These are phyloP conservation scores for Aspergillus sojae DNA, from an alignment of 2,329 filamentous ascomycete genomes.

Conservation along the genomic window DNA sequence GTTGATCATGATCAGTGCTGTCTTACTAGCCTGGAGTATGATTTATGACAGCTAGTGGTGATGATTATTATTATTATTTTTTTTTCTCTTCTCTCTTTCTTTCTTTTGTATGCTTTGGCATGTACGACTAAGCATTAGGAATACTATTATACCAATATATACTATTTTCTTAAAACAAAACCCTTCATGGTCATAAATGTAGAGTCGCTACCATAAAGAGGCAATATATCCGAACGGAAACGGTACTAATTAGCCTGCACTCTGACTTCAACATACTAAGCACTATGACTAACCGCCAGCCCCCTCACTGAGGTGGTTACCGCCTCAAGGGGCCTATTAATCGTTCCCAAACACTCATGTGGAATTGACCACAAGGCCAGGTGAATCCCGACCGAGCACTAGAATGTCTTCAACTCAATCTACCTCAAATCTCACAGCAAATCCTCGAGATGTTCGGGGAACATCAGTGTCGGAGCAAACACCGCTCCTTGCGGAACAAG, in stretches of 20 bases:
- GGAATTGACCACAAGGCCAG: neutral
- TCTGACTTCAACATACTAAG: neutral
- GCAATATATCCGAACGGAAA: neutral
- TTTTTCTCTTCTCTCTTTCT: neutral
- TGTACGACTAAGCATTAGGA: neutral
- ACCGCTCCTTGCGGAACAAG: slow-evolving; percentile 30
- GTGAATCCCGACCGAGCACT: neutral
- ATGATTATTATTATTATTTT: neutral
- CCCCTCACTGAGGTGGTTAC: neutral
- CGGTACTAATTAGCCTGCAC: neutral
- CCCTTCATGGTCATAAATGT: neutral
- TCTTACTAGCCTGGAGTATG: neutral
- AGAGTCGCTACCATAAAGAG: neutral
- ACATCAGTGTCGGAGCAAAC: slow-evolving; percentile 33
- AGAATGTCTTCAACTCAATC: slow-evolving; percentile 16
- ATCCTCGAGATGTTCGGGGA: slow-evolving; percentile 1
- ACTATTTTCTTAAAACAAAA: no score
- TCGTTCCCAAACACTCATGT: neutral
- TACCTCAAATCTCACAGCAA: slow-evolving; percentile 5
- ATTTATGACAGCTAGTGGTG: neutral
- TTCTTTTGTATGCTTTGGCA: neutral
- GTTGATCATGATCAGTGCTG: neutral
- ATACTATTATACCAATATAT: neutral
- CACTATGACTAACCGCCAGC: neutral
- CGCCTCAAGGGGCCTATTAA: neutral